Evolutionary conservation across 371 early-diverging fungal genomes (phyloP), one percentile per base, ranked within the genome.

Genomic region (Phascolomyces articulosus): DNA sequence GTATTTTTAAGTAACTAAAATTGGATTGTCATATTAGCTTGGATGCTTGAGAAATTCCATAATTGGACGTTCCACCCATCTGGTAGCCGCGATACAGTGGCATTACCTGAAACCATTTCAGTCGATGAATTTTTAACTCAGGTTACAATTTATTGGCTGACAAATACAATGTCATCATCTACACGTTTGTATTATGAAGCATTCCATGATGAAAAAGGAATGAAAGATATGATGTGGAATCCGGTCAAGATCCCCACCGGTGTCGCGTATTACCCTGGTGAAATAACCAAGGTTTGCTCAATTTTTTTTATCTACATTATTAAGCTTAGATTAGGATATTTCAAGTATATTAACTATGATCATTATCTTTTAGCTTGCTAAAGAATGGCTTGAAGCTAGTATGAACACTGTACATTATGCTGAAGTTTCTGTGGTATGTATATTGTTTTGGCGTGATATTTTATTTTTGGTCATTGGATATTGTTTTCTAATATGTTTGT

Each of bases 21-120:
- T 13, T 3, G 16, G 16, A 44, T 3, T 4, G 16, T n/a, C 15
- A 13, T 13, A 13, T 20, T 49, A 79, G 78, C 85, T 4, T 91
- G 90, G 90, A 69, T 91, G 70, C 71, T 81, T 15, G 92, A 91
- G 62, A 89, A 88, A 63, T 86, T 86, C 49, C 81, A 82, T 48
- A 65, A 67, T 8, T 87, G 85, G 83, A 84, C 87, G 0, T 77
- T 79, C 57, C 73, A 80, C 55, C 69, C 75, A 9, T 10, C 65
- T 27, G 68, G 69, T 15, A 65, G 66, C 23, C 58, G 69, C 16
- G 62, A 67, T 28, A 73, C 58, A 1, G 62, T 66, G 29, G 72
- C 64, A 0, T 73, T 85, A 44, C 86, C 85, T 4, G 67, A 74
- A 15, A 78, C 85, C 15, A 70, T 81, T 44, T 62, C 67, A 0